Evolutionary conservation across 2,329 filamentous ascomycete species (phyloP).

Genomic region (Fusarium xylarioides): DNA sequence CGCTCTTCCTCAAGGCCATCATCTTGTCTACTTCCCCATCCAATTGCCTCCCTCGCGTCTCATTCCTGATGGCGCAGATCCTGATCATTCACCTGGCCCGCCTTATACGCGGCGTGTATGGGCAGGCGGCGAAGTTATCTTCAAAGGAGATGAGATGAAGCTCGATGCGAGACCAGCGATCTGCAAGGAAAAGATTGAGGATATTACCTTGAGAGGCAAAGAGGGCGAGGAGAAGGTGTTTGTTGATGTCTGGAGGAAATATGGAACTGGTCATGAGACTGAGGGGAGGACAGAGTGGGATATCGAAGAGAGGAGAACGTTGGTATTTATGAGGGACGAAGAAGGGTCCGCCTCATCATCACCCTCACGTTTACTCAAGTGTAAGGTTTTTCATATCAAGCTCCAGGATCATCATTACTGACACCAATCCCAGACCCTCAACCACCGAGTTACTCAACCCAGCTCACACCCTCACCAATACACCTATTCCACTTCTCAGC

Average conservation of each 20-base stretch:
- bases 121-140: conserved; percentile 80
- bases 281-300: conserved; percentile 35
- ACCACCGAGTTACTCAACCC: conserved; percentile 53
- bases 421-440: conserved; percentile 44
- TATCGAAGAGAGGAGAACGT: conserved; percentile 58
- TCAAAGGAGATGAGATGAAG: conserved; percentile 51
- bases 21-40: conserved; percentile 88
- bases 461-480: conserved; percentile 70
- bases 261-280: conserved; percentile 46
- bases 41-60: conserved; percentile 69
- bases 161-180: conserved; percentile 52
- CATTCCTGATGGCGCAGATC: conserved; percentile 85
- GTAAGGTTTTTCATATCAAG: conserved; percentile 31
- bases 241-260: conserved; percentile 61
- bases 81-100: conserved; percentile 75
- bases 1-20: conserved; percentile 72
- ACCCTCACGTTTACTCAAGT: conserved; percentile 39
- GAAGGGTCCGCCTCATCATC: conserved; percentile 20
- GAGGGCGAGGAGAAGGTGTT: conserved; percentile 56
- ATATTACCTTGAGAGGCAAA: conserved; percentile 48
- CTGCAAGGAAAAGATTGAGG: conserved; percentile 58
- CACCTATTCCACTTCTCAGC: conserved; percentile 92
- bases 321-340: conserved; percentile 62
- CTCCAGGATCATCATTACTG: not conserved
- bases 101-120: conserved; percentile 84